Evolutionary conservation across 352 stramenopile genomes (phyloP).

Genomic region (Phytophthora pseudosyringae): DNA sequence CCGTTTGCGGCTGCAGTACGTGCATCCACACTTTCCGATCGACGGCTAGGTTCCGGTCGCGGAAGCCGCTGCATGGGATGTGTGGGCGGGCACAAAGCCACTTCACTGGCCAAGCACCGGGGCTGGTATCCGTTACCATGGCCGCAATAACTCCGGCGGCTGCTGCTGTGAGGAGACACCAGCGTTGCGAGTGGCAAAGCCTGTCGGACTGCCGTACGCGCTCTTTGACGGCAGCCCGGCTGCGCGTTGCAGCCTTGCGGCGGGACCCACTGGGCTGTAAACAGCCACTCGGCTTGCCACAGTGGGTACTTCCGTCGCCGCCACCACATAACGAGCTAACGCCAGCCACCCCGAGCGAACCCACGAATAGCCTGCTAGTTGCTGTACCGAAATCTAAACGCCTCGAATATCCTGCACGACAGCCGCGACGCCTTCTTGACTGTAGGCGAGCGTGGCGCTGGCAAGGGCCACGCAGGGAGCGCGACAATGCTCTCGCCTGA

Average conservation of each 20-base stretch:
- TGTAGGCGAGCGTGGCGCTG: background rate
- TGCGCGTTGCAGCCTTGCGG: background rate
- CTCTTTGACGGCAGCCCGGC: background rate
- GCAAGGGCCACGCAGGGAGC: constrained; percentile 1
- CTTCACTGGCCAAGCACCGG: background rate
- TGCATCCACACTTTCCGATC: background rate
- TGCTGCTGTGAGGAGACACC: background rate
- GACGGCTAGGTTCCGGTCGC: background rate
- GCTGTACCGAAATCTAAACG: constrained; percentile 10
- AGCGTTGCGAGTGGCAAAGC: background rate
- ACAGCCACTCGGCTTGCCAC: constrained; percentile 13
- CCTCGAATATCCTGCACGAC: constrained; percentile 13
- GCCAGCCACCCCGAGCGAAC: constrained; percentile 16
- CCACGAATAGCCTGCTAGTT: constrained; percentile 2
- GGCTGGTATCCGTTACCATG: constrained; percentile 20
- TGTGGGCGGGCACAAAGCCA: background rate
- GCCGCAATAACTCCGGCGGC: background rate
- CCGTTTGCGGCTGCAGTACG: too few relatives aligned
- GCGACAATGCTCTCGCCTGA: constrained; percentile 1
- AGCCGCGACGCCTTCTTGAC: too few relatives aligned
- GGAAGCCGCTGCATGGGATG: constrained; percentile 15
- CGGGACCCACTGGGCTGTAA: constrained; percentile 10
- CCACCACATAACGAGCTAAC: background rate
- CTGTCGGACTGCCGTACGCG: background rate
- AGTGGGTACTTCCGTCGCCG: background rate